Evolutionary conservation across 2,329 filamentous ascomycete genomes (phyloP), one percentile per base, ranked within the genome.

Genomic region (Colletotrichum sp.): DNA sequence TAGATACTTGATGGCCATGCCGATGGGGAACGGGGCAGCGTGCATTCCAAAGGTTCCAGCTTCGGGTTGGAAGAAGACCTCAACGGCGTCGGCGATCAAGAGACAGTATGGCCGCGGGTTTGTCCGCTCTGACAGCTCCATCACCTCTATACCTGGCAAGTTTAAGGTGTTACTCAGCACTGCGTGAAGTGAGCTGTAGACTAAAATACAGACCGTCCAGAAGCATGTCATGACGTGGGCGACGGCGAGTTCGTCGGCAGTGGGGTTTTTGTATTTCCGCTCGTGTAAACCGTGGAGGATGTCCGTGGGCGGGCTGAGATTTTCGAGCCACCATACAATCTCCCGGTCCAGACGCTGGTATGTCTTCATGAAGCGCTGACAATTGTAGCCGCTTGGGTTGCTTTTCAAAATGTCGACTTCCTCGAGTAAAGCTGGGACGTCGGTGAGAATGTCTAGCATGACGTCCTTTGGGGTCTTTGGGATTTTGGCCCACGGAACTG

Each of bases 361-460:
- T 3, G 34, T 69, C 69, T 18, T 8, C 26, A 44, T 59, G 9
- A 28, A 77, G 32, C n/a, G 63, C 21, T 36, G 60, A 8, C 28
- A 39, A 12, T 30, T 13, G 26, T n/a, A 18, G 39, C 13, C 8
- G 75, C 78, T 24, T 63, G 64, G 44, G 6, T 52, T 52, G n/a
- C 44, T 52, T n/a, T 75, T 67, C 65, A 84, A 79, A 3, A 77
- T 26, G 63, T 84, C 82, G 3, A 80, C 68, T 26, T 80, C 77
- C 44, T 81, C 78, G 10, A 82, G 76, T 10, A 82, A 74, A 10
- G 72, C 78, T 2, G 80, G 80, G 1, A 82, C 76, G 8, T 83
- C 82, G 12, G 80, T 80, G 9, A 84, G 64, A 18, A 83, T 77
- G 52, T 84, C 83, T 6, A 81, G 77, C 16, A 84, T 76, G 26